Conservation (phyloP, 345 rosid genomes). For the Populus deltoides region DNA sequence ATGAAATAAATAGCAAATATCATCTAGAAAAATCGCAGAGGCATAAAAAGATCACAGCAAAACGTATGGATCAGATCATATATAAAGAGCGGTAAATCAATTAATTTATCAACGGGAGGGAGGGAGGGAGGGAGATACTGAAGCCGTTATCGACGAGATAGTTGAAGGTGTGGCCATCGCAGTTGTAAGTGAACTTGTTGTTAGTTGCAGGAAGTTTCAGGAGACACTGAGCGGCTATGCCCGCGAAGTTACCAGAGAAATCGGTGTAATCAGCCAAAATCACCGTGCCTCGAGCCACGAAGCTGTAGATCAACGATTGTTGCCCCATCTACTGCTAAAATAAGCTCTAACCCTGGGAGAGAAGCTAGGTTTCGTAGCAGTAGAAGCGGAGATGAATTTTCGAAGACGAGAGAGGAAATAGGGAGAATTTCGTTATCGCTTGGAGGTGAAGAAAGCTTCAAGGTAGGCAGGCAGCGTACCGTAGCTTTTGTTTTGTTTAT, state of each 20-base stretch:
- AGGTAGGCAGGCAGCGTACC: conserved; percentile 28
- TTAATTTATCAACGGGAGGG: background rate
- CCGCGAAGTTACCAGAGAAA: conserved; percentile 61
- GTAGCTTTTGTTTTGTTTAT: background rate
- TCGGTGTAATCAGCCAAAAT: conserved; percentile 60
- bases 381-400: background rate
- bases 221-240: conserved; percentile 69
- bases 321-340: conserved; percentile 43
- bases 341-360: background rate
- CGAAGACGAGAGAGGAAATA: background rate
- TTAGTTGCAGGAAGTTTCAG: conserved; percentile 66
- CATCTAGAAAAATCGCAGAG: background rate
- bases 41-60: background rate
- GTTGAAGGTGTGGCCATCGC: conserved; percentile 75
- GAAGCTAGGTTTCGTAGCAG: background rate
- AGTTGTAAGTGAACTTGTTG: conserved; percentile 62
- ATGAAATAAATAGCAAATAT: background rate
- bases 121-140: conserved; percentile 33
- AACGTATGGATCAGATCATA: conserved; percentile 2
- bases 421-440: conserved; percentile 3
- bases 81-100: background rate
- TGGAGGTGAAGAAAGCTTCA: background rate
- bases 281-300: conserved; percentile 70
- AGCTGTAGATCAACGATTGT: conserved; percentile 65
- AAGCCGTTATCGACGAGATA: conserved; percentile 63